Evolutionary conservation across 345 rosid species (phyloP), one percentile per base, ranked within the genome.

Genomic region (Eucalyptus caleyi): DNA sequence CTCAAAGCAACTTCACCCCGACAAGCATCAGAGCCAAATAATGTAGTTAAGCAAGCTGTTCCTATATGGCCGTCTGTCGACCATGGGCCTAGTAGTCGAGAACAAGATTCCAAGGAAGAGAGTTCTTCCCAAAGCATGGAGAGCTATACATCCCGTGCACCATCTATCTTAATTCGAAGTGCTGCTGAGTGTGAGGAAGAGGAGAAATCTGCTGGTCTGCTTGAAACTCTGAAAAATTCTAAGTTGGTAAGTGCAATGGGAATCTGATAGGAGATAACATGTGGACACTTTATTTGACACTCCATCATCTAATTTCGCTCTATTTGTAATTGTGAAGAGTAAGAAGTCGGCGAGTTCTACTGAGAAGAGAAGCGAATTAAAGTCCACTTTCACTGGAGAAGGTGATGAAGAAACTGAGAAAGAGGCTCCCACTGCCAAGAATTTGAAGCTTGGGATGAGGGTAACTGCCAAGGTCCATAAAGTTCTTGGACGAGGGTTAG

Each of bases 121-220:
- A 90, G 91, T 89, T 62, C 89, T 62, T 69, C 88, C 18, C 82
- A 16, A 11, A 90, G 83, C 87, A 89, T 44, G 67, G 89, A 90
- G 81, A 59, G 91, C 65, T 90, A 90, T 81, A 34, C 92, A 82
- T 91, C 95, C 62, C 90, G 94, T 16, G 59, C 90, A 86, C 96
- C 99, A 83, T 93, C 93, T 34, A 87, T 98, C 92, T 91, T 96
- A 40, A 96, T 98, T 89, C 96, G 99, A 89, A 96, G 96, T 92
- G 96, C 94, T 89, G 96, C 90, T 15, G 99, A 97, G 91, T 98
- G 99, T 93, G 97, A 97, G 53, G 96, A 95, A 93, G 97, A 89
- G 91, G 98, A 96, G 86, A 95, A 94, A 90, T 90, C 91, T 87
- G 92, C 90, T 83, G 86, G 86, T 67, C 89, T 91, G 90, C 89